Evolutionary conservation across 106 monocot genomes (phyloP).

Genomic region (Platanthera guangdongensis): DNA sequence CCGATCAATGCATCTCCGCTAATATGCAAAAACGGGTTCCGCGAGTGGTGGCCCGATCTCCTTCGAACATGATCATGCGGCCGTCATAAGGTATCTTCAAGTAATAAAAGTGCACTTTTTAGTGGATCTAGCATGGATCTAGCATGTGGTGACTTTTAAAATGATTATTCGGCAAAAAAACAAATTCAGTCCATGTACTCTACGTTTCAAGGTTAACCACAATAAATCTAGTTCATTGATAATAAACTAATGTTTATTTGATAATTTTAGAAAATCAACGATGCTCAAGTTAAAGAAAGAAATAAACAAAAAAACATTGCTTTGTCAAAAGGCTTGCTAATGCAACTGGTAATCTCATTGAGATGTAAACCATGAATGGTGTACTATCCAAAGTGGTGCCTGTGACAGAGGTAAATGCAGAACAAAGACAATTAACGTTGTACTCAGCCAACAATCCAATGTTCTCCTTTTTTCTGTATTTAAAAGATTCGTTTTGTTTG

Average conservation of each 20-base stretch:
- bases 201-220: background rate
- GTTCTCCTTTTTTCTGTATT: background rate
- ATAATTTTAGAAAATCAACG: background rate
- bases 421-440: background rate
- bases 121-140: background rate
- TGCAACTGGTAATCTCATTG: background rate
- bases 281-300: background rate
- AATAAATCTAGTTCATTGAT: background rate
- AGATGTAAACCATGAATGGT: background rate
- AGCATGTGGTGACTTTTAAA: background rate
- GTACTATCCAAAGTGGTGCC: background rate
- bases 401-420: background rate
- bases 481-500: background rate
- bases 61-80: no score
- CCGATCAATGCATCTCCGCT: no score
- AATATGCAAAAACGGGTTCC: no score
- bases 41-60: no score
- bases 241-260: background rate
- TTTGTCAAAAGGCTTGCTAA: background rate
- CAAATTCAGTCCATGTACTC: background rate
- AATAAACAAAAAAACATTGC: background rate
- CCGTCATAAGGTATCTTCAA: background rate
- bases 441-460: background rate
- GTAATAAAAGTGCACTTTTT: background rate
- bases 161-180: constrained; percentile 1